Base-by-base conservation (phyloP, 2,329 filamentous ascomycete genomes). In the Sclerotinia nivalis region DNA sequence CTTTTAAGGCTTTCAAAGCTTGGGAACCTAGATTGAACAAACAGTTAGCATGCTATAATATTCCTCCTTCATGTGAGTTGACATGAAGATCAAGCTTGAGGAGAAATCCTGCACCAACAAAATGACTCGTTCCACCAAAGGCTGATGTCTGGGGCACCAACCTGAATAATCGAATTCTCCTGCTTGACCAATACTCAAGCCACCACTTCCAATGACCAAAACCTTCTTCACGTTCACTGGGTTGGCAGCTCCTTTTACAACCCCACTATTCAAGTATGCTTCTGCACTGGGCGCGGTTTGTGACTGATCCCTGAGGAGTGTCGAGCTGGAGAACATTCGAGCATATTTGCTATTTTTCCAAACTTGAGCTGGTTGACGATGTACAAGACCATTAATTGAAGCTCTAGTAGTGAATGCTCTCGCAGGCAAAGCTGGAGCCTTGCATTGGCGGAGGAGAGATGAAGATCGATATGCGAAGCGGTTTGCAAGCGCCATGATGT, bases 81-180 rank as follows among this genome's bases (percentile, higher is more conserved):
- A 12, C 40, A 31, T 40, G 28, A 18, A 64, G 45, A 45, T 66
- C 31, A 4, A 20, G 6, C 3, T 58, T 34, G 25, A 58, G 31
- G 20, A 47, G 40, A 31, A 37, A 10, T 18, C 20, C 34, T 37
- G 28, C 31, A 50, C 52, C 61, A 49, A 66, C 25, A 49, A 20
- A 31, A 60, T 76, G 74, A 78, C 72, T 78, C 76, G 77, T 74
- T 64, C 55, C 59, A 10, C 25, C 56, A 52, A 49, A 70, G 50
- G 60, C 55, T 62, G 47, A 47, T 62, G n/a, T 62, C 59, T 66
- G 68, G 71, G 69, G 55, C 15, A 77, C 77, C 45, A 72, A 97
- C 93, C 95, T 81, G 96, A 98, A 82, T 98, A 98, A 83, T 98
- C 95, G 78, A 98, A 98, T 84, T 98, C 95, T 84, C 95, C 95